Percentiles rank a stretch among this genome's conserved stretches.
Conservation (phyloP, 345 rosid genomes). For the Populus nigra region DNA sequence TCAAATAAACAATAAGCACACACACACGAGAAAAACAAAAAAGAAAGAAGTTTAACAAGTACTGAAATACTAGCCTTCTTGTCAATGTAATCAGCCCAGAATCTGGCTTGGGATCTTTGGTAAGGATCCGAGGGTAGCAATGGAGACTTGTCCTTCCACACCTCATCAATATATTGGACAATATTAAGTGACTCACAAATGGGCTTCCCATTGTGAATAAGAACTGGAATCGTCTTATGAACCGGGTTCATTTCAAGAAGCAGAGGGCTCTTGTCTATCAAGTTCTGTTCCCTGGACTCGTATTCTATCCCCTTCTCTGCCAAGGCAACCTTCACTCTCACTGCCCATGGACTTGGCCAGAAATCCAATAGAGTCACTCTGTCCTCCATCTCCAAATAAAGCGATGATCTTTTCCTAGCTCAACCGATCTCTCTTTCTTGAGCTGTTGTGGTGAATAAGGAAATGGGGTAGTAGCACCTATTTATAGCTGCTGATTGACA, state of each 20-base stretch:
- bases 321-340: constrained; percentile 13
- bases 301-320: constrained; percentile 16
- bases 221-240: not conserved
- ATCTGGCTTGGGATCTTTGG: constrained; percentile 17
- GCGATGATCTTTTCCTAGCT: no score
- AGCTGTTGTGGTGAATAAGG: no score
- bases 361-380: no score
- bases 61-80: not conserved
- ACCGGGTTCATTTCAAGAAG: constrained; percentile 18
- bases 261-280: constrained; percentile 19
- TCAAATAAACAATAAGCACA: no score
- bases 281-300: constrained; percentile 12
- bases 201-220: not conserved
- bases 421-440: no score
- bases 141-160: constrained; percentile 7
- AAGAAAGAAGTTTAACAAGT: no score
- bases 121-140: constrained; percentile 17
- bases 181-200: constrained; percentile 17
- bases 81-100: constrained; percentile 21
- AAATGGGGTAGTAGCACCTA: no score
- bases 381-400: no score
- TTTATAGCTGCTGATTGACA: no score
- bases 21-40: no score
- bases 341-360: constrained; percentile 7
- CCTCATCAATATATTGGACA: constrained; percentile 19